Percentiles rank a stretch among this genome's conserved stretches.
phyloP scores from a whole-genome alignment of 768 basidiomycete genomes.

The Tylopilus rubrobrunneus region DNA sequence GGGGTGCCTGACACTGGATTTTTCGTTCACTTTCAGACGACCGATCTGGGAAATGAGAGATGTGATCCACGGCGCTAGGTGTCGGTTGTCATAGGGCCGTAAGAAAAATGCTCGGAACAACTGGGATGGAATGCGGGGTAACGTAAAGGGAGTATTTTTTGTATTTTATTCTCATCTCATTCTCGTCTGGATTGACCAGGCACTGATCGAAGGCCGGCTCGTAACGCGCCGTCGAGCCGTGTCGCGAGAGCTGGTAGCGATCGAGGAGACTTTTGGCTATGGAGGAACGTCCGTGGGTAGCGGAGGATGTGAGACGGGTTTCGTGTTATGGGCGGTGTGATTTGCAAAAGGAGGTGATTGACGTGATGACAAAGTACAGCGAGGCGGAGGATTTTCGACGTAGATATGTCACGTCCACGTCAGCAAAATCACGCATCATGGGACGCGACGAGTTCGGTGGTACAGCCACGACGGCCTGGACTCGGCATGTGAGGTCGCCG shows the following conservation, averaged over 20 bases:
- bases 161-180: no score
- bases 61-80: not conserved
- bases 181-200: no score
- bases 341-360: not conserved
- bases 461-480: slow-evolving; percentile 1
- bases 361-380: not conserved
- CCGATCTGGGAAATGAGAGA: no score
- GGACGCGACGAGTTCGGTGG: slow-evolving; percentile 8
- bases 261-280: not conserved
- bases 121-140: not conserved
- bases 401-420: not conserved
- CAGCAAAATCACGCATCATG: not conserved
- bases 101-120: no score
- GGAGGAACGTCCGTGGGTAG: not conserved
- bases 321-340: not conserved
- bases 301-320: not conserved
- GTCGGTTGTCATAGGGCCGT: not conserved
- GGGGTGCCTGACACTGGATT: not conserved
- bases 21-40: no score
- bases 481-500: slow-evolving; percentile 1
- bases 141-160: not conserved
- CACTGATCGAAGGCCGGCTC: no score
- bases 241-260: no score
- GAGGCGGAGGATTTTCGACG: no score
- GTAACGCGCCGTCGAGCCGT: no score